phyloP scores from a whole-genome alignment of 2,329 filamentous ascomycete species.

The Aureobasidium leucospermi region DNA sequence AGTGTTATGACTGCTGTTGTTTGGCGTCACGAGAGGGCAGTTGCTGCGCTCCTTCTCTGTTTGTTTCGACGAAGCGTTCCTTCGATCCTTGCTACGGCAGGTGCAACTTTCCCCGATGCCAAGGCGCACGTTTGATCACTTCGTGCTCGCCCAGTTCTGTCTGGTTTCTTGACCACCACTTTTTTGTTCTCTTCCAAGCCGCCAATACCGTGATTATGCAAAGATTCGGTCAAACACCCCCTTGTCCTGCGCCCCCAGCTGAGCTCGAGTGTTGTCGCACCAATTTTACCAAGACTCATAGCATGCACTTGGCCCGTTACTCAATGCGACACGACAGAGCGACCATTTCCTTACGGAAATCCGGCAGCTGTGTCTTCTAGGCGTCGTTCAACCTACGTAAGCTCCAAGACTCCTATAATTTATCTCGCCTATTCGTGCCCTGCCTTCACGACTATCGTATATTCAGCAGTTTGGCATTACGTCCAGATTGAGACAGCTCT shows the following conservation, averaged over 20 bases:
- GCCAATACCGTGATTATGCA: neutral
- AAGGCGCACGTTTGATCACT: constrained; percentile 6
- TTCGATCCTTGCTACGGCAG: neutral
- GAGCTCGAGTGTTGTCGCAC: neutral
- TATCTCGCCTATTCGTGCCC: neutral
- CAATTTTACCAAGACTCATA: constrained; percentile 5
- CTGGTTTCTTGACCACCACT: neutral
- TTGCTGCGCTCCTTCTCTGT: neutral
- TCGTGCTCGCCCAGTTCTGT: neutral
- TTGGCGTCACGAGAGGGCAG: neutral
- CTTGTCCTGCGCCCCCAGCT: constrained; percentile 3
- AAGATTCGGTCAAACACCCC: neutral
- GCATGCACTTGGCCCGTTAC: constrained; percentile 7
- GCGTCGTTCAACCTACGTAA: constrained; percentile 1
- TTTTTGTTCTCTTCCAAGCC: constrained; percentile 1
- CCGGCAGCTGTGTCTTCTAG: constrained; percentile 2
- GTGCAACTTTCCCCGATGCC: neutral
- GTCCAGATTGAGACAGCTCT: neutral
- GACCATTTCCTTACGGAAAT: neutral
- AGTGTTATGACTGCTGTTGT: neutral
- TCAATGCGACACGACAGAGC: neutral
- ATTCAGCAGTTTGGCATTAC: neutral
- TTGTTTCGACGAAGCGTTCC: neutral
- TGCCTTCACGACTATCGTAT: neutral
- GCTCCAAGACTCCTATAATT: constrained; percentile 4